phyloP scores from a whole-genome alignment of 495 filamentous ascomycete genomes.

The Penicillium lividum region DNA sequence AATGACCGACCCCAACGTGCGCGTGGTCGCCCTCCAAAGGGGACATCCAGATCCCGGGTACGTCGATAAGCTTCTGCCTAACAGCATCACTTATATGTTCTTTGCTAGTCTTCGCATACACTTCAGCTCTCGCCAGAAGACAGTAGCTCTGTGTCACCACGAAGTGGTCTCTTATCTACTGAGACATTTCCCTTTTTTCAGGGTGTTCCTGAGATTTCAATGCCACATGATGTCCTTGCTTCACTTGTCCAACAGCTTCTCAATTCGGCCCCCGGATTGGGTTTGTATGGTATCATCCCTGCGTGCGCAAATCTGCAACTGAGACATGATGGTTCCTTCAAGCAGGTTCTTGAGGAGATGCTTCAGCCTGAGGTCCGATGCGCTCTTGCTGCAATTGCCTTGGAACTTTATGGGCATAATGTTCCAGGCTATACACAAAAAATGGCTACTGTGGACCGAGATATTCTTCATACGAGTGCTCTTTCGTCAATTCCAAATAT shows the following conservation, averaged over 20 bases:
- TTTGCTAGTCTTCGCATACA: not conserved
- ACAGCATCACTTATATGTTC: not conserved
- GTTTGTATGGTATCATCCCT: not conserved
- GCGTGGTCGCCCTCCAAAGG: conserved; percentile 1
- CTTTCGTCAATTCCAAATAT: conserved; percentile 1
- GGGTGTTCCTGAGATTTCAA: not conserved
- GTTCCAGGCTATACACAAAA: not conserved
- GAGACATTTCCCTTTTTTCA: not conserved
- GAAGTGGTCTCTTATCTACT: not conserved
- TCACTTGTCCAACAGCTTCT: not conserved
- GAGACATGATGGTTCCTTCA: not conserved
- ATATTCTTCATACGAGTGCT: not conserved
- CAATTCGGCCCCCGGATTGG: not conserved
- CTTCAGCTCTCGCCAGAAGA: not conserved
- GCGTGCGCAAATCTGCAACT: not conserved
- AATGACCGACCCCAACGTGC: conserved; percentile 3
- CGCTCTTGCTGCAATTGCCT: not conserved
- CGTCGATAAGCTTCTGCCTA: not conserved
- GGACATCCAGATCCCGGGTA: not conserved
- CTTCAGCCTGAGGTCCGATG: not conserved
- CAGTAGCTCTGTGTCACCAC: not conserved
- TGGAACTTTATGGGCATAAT: not conserved
- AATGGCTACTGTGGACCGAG: not conserved
- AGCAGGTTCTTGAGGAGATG: not conserved
- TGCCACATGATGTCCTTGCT: not conserved